Evolutionary conservation across 768 basidiomycete genomes (phyloP).

Genomic region (Suillus brevipes): DNA sequence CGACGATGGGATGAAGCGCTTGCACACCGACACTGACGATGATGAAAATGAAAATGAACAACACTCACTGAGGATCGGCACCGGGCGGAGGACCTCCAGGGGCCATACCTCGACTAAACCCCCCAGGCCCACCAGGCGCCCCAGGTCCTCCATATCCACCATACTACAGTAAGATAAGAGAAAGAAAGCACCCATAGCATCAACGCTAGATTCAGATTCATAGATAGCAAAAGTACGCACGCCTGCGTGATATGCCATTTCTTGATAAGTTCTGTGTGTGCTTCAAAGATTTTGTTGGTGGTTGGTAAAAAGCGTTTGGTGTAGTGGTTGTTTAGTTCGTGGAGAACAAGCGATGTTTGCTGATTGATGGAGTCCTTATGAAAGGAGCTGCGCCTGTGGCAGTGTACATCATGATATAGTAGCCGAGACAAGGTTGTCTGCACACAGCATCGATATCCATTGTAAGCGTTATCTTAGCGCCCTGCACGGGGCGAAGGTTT

Average conservation of each 20-base stretch:
- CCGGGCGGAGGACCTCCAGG: slow-evolving; percentile 42
- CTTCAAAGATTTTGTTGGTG: not conserved
- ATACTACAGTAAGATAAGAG: not conserved
- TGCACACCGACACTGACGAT: not conserved
- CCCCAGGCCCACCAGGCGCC: slow-evolving; percentile 21
- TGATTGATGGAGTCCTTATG: not conserved
- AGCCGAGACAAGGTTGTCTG: not conserved
- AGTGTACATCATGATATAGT: no score
- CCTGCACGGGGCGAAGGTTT: not conserved
- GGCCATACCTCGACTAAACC: slow-evolving; percentile 7
- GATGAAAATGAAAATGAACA: not conserved
- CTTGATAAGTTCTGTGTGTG: not conserved
- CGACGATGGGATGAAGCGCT: not conserved
- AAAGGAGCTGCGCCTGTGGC: not conserved
- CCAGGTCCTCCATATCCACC: slow-evolving; percentile 18
- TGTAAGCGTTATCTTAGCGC: not conserved
- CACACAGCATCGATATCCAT: not conserved
- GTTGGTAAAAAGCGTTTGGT: not conserved
- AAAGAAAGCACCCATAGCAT: not conserved
- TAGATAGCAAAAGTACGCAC: slow-evolving; percentile 1
- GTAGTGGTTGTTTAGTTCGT: not conserved
- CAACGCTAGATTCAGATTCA: slow-evolving; percentile 3
- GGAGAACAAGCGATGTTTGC: not conserved
- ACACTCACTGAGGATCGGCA: slow-evolving; percentile 71
- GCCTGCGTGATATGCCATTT: slow-evolving; percentile 3